phyloP scores from a whole-genome alignment of 768 basidiomycete species.

The Favolaschia claudopus region DNA sequence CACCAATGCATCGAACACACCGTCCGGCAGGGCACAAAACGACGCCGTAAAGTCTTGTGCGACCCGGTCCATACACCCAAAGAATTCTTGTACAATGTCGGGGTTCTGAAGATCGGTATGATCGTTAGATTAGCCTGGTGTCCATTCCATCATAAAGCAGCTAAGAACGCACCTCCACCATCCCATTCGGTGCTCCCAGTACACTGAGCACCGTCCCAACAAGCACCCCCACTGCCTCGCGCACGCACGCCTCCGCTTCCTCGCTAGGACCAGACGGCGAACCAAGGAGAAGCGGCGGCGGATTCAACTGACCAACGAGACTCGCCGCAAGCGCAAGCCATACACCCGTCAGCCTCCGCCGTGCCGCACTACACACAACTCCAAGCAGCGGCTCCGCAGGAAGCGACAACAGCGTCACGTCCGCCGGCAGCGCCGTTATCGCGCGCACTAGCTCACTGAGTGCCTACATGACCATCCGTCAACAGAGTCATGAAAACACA shows the following conservation, averaged over 20 bases:
- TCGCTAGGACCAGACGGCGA: slow-evolving; percentile 60
- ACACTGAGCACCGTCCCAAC: slow-evolving; percentile 62
- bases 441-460: slow-evolving; percentile 87
- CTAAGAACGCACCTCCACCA: slow-evolving; percentile 70
- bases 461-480: slow-evolving; percentile 51
- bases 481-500: background rate
- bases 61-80: slow-evolving; percentile 72
- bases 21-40: slow-evolving; percentile 70
- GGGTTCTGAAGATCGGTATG: slow-evolving; percentile 67
- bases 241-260: slow-evolving; percentile 65
- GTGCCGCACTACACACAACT: slow-evolving; percentile 75
- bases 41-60: slow-evolving; percentile 67
- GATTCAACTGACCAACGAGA: slow-evolving; percentile 83
- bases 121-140: background rate
- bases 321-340: slow-evolving; percentile 89
- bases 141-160: background rate
- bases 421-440: slow-evolving; percentile 81
- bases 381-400: slow-evolving; percentile 84
- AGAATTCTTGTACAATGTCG: slow-evolving; percentile 90
- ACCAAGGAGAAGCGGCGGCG: slow-evolving; percentile 60
- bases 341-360: slow-evolving; percentile 75
- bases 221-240: slow-evolving; percentile 61
- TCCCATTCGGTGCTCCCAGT: slow-evolving; percentile 64
- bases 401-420: slow-evolving; percentile 81
- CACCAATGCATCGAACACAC: slow-evolving; percentile 71